Percentiles rank a stretch among this genome's conserved stretches.
Evolutionary conservation across 495 filamentous ascomycete genomes (phyloP).

Genomic region (Aspergillus ellipticus): DNA sequence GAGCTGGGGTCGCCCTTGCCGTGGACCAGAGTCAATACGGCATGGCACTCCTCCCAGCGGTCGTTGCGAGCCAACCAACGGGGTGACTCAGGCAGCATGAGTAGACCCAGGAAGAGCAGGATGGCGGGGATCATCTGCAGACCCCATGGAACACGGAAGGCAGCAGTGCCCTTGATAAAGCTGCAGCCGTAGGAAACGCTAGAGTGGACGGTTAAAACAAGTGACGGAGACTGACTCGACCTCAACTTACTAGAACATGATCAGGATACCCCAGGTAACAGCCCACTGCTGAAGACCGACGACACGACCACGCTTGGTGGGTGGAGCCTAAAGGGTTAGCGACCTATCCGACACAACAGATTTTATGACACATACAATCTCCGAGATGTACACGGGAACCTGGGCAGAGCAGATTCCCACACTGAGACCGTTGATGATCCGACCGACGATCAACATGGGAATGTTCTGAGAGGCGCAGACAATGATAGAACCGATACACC

Average conservation of each 20-base stretch:
- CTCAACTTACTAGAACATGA: conserved; percentile 60
- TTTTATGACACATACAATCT: conserved; percentile 37
- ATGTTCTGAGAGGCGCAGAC: conserved; percentile 70
- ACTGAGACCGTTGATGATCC: conserved; percentile 71
- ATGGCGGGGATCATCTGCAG: conserved; percentile 70
- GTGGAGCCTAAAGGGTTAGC: conserved; percentile 43
- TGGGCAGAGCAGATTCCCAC: conserved; percentile 78
- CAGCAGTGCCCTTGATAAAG: conserved; percentile 38
- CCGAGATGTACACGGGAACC: conserved; percentile 76
- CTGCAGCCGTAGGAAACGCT: conserved; percentile 24
- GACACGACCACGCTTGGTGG: conserved; percentile 65
- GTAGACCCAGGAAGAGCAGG: conserved; percentile 57
- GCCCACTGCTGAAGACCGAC: conserved; percentile 74
- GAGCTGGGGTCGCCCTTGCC: conserved; percentile 59
- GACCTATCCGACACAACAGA: neutral
- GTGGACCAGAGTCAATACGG: conserved; percentile 64
- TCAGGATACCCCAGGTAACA: conserved; percentile 77
- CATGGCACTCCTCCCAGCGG: conserved; percentile 66
- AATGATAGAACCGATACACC: conserved; percentile 63
- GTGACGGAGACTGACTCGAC: neutral
- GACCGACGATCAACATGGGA: conserved; percentile 68
- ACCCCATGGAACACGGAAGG: conserved; percentile 75
- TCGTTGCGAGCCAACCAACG: conserved; percentile 74
- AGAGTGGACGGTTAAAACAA: neutral
- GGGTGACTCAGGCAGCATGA: conserved; percentile 70